Conservation (phyloP, 2,329 filamentous ascomycete genomes). For the Raffaelea ambrosiae region DNA sequence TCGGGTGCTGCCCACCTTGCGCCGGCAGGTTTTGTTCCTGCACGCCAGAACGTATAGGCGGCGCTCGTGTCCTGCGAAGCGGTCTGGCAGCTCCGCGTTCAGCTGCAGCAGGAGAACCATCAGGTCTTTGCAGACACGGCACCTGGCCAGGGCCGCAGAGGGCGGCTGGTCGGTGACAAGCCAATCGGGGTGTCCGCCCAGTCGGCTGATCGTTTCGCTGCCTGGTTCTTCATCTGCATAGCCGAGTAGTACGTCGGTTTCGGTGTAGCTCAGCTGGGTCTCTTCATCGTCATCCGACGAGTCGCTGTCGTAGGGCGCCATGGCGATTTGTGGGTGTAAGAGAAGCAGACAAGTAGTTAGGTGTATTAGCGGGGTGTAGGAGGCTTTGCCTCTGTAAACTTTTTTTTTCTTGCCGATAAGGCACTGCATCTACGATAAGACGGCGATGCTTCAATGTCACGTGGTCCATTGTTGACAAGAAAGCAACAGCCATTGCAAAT, state of each 20-base stretch:
- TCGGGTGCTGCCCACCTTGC: slow-evolving; percentile 75
- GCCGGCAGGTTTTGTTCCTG: slow-evolving; percentile 65
- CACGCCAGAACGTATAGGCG: slow-evolving; percentile 84
- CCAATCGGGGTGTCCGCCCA: slow-evolving; percentile 85
- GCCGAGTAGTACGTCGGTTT: slow-evolving; percentile 40
- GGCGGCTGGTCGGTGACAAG: slow-evolving; percentile 63
- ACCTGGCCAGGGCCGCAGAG: slow-evolving; percentile 69
- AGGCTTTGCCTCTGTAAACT: too few relatives aligned
- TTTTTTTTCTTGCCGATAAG: too few relatives aligned
- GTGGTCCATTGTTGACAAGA: too few relatives aligned
- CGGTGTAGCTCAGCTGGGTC: slow-evolving; percentile 40
- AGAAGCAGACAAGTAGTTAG: too few relatives aligned
- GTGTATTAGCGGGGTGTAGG: too few relatives aligned
- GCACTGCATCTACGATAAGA: too few relatives aligned
- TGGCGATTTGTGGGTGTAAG: too few relatives aligned
- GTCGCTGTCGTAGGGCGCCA: slow-evolving; percentile 81
- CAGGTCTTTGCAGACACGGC: slow-evolving; percentile 75
- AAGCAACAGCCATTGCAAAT: too few relatives aligned
- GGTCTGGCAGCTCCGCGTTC: slow-evolving; percentile 79
- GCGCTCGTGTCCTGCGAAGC: slow-evolving; percentile 79
- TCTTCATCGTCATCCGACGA: slow-evolving; percentile 63
- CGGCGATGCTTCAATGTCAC: too few relatives aligned
- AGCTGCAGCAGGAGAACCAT: slow-evolving; percentile 85
- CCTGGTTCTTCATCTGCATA: slow-evolving; percentile 43
- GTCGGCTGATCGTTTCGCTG: slow-evolving; percentile 76